Conservation (phyloP, 2,329 filamentous ascomycete genomes). For the Hirsutella rhossiliensis region DNA sequence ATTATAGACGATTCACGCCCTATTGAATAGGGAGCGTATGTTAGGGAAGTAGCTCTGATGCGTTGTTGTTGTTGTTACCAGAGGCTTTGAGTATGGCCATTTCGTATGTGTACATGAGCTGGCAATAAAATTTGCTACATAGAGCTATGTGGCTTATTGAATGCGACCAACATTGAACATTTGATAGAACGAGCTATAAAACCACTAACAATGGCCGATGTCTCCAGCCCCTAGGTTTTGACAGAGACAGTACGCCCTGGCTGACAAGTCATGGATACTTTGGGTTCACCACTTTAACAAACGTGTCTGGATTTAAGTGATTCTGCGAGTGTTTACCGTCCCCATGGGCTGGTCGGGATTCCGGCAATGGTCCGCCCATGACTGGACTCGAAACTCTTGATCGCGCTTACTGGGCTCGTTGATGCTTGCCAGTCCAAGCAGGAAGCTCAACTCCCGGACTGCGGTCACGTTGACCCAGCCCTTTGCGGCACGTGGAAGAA, state of each 20-base stretch:
- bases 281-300: not conserved
- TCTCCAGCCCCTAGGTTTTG: not conserved
- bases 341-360: not conserved
- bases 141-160: too few relatives aligned
- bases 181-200: too few relatives aligned
- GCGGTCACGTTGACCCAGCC: slow-evolving; percentile 1
- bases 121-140: too few relatives aligned
- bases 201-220: too few relatives aligned
- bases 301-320: not conserved
- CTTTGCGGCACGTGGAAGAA: slow-evolving; percentile 3
- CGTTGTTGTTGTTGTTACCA: too few relatives aligned
- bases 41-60: too few relatives aligned
- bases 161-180: too few relatives aligned
- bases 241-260: not conserved
- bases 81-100: too few relatives aligned
- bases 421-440: slow-evolving; percentile 1
- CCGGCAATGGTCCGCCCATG: slow-evolving; percentile 2
- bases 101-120: too few relatives aligned
- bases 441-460: not conserved
- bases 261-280: not conserved
- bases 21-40: too few relatives aligned
- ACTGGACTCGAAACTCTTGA: not conserved
- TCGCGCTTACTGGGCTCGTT: not conserved
- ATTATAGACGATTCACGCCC: too few relatives aligned
- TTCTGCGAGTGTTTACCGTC: not conserved